A percentile compares a stretch with the other conserved stretches of the same genome.
Evolutionary conservation across 2,329 filamentous ascomycete species (phyloP).

Genomic region (Ascochyta rabiei): DNA sequence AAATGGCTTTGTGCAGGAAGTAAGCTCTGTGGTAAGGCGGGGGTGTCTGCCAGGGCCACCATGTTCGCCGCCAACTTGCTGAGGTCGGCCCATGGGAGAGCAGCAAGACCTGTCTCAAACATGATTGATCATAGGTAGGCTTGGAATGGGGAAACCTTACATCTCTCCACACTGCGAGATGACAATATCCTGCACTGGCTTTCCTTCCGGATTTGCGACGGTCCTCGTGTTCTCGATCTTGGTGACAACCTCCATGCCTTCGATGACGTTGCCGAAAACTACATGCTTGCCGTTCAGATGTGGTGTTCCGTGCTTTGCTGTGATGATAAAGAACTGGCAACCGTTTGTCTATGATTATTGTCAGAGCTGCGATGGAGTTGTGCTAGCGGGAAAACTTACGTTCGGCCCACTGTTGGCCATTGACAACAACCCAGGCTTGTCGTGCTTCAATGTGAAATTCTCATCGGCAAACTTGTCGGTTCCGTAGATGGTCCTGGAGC

Average conservation of each 20-base stretch:
- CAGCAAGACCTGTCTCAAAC: neutral
- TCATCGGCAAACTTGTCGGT: slow-evolving; percentile 86
- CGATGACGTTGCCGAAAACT: slow-evolving; percentile 88
- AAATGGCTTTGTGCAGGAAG: too few relatives aligned
- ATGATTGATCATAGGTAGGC: neutral
- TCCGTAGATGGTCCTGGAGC: slow-evolving; percentile 86
- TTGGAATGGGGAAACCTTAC: slow-evolving; percentile 54
- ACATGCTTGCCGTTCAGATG: slow-evolving; percentile 94
- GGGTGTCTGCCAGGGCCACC: too few relatives aligned
- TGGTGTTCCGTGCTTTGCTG: slow-evolving; percentile 70
- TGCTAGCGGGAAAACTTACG: slow-evolving; percentile 56
- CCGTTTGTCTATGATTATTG: slow-evolving; percentile 67
- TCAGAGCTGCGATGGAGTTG: neutral
- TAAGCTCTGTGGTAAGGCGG: too few relatives aligned
- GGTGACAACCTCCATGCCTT: slow-evolving; percentile 86
- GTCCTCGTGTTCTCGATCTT: slow-evolving; percentile 93
- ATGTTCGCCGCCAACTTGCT: too few relatives aligned
- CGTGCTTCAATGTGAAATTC: slow-evolving; percentile 83
- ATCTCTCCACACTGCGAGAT: slow-evolving; percentile 93
- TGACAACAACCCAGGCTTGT: slow-evolving; percentile 77
- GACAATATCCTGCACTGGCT: slow-evolving; percentile 82
- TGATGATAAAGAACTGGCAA: slow-evolving; percentile 97
- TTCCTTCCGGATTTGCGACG: slow-evolving; percentile 67
- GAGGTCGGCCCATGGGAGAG: neutral
- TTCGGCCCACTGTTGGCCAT: slow-evolving; percentile 71